Base-by-base conservation (phyloP, 495 filamentous ascomycete species). In the Neurospora cerealis region DNA sequence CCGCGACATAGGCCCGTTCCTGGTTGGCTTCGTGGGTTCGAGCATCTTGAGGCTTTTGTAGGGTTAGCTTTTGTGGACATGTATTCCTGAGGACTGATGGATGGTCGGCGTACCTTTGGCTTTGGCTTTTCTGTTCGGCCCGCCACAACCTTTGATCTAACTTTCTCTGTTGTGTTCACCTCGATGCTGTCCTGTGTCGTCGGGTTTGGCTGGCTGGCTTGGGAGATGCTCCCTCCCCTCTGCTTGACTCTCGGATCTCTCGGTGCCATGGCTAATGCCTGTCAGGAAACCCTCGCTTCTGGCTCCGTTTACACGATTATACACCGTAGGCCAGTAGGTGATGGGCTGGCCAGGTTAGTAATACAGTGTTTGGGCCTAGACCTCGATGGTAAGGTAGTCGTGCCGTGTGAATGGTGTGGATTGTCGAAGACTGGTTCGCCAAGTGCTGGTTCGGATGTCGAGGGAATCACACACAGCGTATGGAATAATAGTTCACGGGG, bases 1-100 rank as follows among this genome's bases (percentile, higher is more conserved):
- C 95, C 11, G 96, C 95, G 77, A 98, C 96, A 78, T 97, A 98
- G 46, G 95, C 95, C 75, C 95, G 87, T 83, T 98, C 95, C 81
- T 96, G 93, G 74, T 98, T 97, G 81, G 98, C 94, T 80, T 95
- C 93, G 75, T 93, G 91, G 9, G 90, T 92, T 39, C 92, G 83
- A 76, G 54, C 13, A 66, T 66, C 54, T 34, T 34, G 54, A 10
- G 54, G 54, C 54, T 66, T 66, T 34, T 7, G 54, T 32, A 2
- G 13, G 6, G 54, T 66, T 36, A 66, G 54, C 6, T 0, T 34
- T 17, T 9, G 15, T 9, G 15, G 28, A 34, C 46, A 1, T 66
- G 54, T 13, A 34, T 4, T 9, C 7, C 13, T 60, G 21, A 7
- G 54, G 1, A 34, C 13, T 66, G 28, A 17, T 36, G 28, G 3